phyloP scores from a whole-genome alignment of 2,329 filamentous ascomycete genomes.

The Cordyceps farinosa region DNA sequence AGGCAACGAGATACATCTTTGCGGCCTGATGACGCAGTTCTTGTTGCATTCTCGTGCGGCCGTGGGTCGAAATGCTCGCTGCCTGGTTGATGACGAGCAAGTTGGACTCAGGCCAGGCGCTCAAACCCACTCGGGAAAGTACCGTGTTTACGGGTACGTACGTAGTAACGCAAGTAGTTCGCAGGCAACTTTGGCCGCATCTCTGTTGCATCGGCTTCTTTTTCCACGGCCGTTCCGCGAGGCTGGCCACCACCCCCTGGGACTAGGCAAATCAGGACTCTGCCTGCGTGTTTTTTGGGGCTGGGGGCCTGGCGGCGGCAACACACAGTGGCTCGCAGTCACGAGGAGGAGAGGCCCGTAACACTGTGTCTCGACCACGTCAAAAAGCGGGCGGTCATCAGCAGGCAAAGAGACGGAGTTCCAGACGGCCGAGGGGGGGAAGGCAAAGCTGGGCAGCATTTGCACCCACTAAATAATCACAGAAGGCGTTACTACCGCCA shows the following conservation, averaged over 20 bases:
- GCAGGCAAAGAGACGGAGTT: slow-evolving; percentile 14
- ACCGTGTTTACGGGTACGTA: background rate
- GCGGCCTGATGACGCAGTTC: background rate
- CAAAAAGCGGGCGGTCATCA: slow-evolving; percentile 11
- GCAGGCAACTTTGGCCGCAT: background rate
- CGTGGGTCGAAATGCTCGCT: background rate
- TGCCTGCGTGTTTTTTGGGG: too few species aligned
- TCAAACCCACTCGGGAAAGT: too few species aligned
- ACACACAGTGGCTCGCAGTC: slow-evolving; percentile 8
- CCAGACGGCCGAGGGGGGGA: background rate
- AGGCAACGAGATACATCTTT: too few species aligned
- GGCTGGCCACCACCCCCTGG: background rate
- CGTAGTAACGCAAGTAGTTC: background rate
- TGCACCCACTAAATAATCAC: slow-evolving; percentile 3
- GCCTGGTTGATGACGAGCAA: background rate
- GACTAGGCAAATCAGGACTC: background rate
- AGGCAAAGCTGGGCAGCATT: slow-evolving; percentile 1
- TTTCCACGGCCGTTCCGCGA: background rate
- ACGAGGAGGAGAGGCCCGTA: background rate
- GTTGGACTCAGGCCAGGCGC: too few species aligned
- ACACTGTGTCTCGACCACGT: background rate
- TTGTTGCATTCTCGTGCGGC: too few species aligned
- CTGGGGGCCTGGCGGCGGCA: slow-evolving; percentile 1
- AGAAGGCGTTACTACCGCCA: slow-evolving; percentile 1
- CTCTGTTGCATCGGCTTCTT: background rate